Conservation (phyloP, 2,329 filamentous ascomycete species). For the Neofusicoccum ribis region DNA sequence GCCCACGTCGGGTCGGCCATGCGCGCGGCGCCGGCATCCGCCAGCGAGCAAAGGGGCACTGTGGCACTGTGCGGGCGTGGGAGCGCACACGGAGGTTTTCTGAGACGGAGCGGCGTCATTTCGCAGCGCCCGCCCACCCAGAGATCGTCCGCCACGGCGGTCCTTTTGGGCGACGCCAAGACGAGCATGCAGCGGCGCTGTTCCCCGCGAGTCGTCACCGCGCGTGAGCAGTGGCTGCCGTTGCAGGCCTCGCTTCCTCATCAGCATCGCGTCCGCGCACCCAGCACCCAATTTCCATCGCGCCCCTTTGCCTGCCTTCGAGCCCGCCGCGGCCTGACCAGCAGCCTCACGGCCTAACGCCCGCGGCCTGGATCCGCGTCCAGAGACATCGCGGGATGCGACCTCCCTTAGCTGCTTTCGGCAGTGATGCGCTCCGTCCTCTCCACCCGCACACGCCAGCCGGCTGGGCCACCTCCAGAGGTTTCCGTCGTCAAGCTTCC, state of each 20-base stretch:
- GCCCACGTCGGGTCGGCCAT: too few relatives aligned
- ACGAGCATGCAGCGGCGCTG: not conserved
- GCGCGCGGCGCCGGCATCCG: not conserved
- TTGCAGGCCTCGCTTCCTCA: not conserved
- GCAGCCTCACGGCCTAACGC: too few relatives aligned
- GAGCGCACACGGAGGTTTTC: not conserved
- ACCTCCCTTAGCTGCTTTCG: not conserved
- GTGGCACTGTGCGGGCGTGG: not conserved
- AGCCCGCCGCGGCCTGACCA: not conserved
- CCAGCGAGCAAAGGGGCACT: too few relatives aligned
- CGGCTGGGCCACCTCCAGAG: constrained; percentile 1
- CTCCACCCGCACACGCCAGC: constrained; percentile 6
- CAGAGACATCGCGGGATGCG: not conserved
- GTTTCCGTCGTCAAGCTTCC: constrained; percentile 1
- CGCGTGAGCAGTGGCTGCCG: not conserved
- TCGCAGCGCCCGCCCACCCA: not conserved
- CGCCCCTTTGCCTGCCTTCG: not conserved
- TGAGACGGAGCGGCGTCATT: constrained; percentile 11
- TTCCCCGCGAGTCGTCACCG: not conserved
- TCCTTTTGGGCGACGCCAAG: constrained; percentile 12
- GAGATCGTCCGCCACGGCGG: constrained; percentile 1
- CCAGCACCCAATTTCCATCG: not conserved
- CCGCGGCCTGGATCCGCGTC: not conserved
- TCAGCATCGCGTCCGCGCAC: not conserved
- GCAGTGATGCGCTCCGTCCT: constrained; percentile 4